Base-by-base conservation (phyloP, 83 land plant species). In the Thuja plicata region DNA sequence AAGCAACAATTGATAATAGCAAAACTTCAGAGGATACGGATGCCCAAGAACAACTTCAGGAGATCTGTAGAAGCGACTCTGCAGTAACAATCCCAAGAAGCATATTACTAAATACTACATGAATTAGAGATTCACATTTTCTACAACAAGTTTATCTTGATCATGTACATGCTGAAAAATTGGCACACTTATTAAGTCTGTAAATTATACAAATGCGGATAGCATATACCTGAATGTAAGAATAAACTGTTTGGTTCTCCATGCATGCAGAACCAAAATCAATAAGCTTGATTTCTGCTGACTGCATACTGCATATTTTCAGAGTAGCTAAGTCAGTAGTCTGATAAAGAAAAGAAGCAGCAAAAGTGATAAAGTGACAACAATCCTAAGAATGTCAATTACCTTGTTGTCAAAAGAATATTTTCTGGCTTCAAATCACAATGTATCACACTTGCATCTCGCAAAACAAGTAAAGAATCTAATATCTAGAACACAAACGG, bases 1-100 rank as follows among this genome's bases (percentile, higher is more conserved):
- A 66, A 66, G 27, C 30, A 24, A 66, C 73, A 66, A 62, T 6
- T 1, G 8, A 66, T 27, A 66, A 8, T 6, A 79, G 32, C 30
- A 62, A 12, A 35, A 30, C 76, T 78, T 38, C 52, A 0, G 87
- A 95, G 98, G 98, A 97, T 97, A 98, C 96, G 95, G 97, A 92
- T 98, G 95, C 17, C 99, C 99, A 93, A 98, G 98, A 46, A 97
- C 93, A 86, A 98, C 99, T 93, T 98, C 99, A 83, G 99, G 99
- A 41, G 99, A 98, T 54, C 99, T 92, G 89, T 98, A 98, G 88
- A 95, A 96, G 24, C 99, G 99, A 85, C 99, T 98, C 99, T 98
- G 99, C 89, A 94, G 85, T 62, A 78, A 37, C 88, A 74, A 46
- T 15, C 21, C 8, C 79, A 70, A 77, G 71, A 82, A 60, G 82